Percentiles rank a stretch among this genome's conserved stretches.
These are phyloP conservation scores for Talaromyces verruculosus DNA, from an alignment of 2,329 filamentous ascomycete genomes.

Conservation along the genomic window DNA sequence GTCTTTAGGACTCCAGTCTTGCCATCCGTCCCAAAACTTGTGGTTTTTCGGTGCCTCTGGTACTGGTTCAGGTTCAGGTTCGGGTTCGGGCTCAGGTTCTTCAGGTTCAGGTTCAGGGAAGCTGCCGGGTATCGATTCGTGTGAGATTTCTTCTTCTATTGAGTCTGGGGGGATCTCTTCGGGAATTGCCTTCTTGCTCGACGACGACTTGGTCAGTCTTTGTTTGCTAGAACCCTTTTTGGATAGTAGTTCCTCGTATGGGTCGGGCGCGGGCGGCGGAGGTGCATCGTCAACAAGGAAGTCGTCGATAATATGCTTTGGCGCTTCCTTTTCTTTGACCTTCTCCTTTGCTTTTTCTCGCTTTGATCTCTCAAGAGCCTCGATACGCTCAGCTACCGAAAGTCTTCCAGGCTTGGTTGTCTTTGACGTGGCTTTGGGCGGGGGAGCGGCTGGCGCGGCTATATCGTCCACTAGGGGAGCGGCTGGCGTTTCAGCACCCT, in stretches of 20 bases:
- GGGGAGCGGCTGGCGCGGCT: slow-evolving; percentile 39
- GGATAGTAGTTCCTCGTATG: slow-evolving; percentile 23
- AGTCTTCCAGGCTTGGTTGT: slow-evolving; percentile 45
- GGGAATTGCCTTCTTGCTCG: slow-evolving; percentile 47
- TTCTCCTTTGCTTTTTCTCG: slow-evolving; percentile 42
- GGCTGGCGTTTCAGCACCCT: slow-evolving; percentile 35
- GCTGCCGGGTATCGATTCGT: slow-evolving; percentile 53
- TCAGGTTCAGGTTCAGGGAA: slow-evolving; percentile 53
- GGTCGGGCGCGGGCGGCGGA: slow-evolving; percentile 34
- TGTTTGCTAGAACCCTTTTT: slow-evolving; percentile 28
- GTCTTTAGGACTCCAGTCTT: slow-evolving; percentile 11
- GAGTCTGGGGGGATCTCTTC: slow-evolving; percentile 27
- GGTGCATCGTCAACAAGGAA: slow-evolving; percentile 33
- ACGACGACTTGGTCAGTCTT: slow-evolving; percentile 29
- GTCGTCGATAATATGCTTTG: slow-evolving; percentile 41
- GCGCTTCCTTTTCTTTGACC: slow-evolving; percentile 35
- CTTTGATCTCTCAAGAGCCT: slow-evolving; percentile 45
- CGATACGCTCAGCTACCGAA: slow-evolving; percentile 57
- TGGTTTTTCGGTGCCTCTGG: slow-evolving; percentile 39
- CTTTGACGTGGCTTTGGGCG: slow-evolving; percentile 46
- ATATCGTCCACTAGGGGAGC: slow-evolving; percentile 42
- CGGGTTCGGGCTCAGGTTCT: slow-evolving; percentile 33
- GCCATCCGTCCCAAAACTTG: slow-evolving; percentile 20
- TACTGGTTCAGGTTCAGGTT: slow-evolving; percentile 32
- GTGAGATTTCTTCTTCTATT: slow-evolving; percentile 25